phyloP scores from a whole-genome alignment of 768 basidiomycete species.

The Tulasnella sp. region DNA sequence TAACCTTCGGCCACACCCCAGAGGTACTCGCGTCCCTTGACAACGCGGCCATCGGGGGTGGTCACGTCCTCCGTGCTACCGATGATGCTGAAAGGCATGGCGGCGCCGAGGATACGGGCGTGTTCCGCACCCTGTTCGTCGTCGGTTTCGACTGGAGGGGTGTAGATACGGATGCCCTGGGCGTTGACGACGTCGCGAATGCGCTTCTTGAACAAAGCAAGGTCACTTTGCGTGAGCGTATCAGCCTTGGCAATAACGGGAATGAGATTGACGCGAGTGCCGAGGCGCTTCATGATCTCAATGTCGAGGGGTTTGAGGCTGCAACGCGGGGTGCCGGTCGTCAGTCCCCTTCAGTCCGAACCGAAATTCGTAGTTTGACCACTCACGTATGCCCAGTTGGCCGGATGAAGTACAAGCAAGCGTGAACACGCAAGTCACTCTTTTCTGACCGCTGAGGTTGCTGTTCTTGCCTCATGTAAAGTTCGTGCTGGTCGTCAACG shows the following conservation, averaged over 20 bases:
- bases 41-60: constrained; percentile 82
- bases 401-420: constrained; percentile 94
- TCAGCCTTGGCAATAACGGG: constrained; percentile 98
- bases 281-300: constrained; percentile 99
- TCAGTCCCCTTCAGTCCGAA: constrained; percentile 11
- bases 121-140: constrained; percentile 84
- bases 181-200: constrained; percentile 85
- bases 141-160: constrained; percentile 86
- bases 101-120: constrained; percentile 78
- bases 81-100: constrained; percentile 98
- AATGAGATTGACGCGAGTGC: constrained; percentile 96
- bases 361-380: constrained; percentile 18
- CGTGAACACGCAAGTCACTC: constrained; percentile 92
- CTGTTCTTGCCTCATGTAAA: constrained; percentile 97
- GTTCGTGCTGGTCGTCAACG: constrained; percentile 93
- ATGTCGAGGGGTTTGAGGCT: constrained; percentile 97
- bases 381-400: constrained; percentile 94
- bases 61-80: constrained; percentile 93
- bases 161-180: constrained; percentile 93
- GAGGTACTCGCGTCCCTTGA: constrained; percentile 97
- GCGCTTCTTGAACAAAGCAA: constrained; percentile 86
- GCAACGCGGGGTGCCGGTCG: constrained; percentile 18
- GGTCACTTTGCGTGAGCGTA: constrained; percentile 90
- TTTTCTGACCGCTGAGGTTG: constrained; percentile 94
- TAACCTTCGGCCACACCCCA: constrained; percentile 99